Evolutionary conservation across 805 yeast genomes (phyloP).

Genomic region (Wickerhamiella bombiphila): DNA sequence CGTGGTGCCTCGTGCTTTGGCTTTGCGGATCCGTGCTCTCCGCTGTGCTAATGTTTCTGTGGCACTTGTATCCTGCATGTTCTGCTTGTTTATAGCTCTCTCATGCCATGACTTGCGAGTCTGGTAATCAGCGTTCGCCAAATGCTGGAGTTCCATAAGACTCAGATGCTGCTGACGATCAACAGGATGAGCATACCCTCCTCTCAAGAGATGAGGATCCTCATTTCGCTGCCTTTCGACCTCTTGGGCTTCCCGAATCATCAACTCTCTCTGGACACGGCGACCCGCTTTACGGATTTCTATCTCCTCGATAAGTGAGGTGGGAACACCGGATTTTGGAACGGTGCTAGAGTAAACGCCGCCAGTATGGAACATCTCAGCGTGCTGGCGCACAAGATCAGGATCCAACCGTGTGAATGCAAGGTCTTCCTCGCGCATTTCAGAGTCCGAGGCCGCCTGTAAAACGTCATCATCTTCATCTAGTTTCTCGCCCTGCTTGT

Average conservation of each 20-base stretch:
- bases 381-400: conserved; percentile 15
- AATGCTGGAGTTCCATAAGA: conserved; percentile 21
- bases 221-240: conserved; percentile 13
- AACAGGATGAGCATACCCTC: conserved; percentile 17
- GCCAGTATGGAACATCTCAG: conserved; percentile 17
- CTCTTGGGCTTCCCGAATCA: conserved; percentile 17
- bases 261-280: conserved; percentile 16
- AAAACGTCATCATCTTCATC: conserved; percentile 10
- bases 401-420: conserved; percentile 22
- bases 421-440: conserved; percentile 12
- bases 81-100: conserved; percentile 8
- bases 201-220: conserved; percentile 1
- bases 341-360: conserved; percentile 12
- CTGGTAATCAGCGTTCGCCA: conserved; percentile 21
- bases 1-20: too few relatives aligned
- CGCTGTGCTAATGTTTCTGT: conserved; percentile 22
- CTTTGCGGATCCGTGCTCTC: conserved; percentile 17
- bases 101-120: conserved; percentile 18
- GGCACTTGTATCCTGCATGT: conserved; percentile 12
- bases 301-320: conserved; percentile 26
- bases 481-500: conserved; percentile 6
- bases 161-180: conserved; percentile 17
- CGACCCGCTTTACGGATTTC: conserved; percentile 25
- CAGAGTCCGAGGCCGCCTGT: conserved; percentile 9
- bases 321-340: conserved; percentile 13